Evolutionary conservation across 495 filamentous ascomycete genomes (phyloP), one percentile per base, ranked within the genome.

Genomic region (Podospora anserina): DNA sequence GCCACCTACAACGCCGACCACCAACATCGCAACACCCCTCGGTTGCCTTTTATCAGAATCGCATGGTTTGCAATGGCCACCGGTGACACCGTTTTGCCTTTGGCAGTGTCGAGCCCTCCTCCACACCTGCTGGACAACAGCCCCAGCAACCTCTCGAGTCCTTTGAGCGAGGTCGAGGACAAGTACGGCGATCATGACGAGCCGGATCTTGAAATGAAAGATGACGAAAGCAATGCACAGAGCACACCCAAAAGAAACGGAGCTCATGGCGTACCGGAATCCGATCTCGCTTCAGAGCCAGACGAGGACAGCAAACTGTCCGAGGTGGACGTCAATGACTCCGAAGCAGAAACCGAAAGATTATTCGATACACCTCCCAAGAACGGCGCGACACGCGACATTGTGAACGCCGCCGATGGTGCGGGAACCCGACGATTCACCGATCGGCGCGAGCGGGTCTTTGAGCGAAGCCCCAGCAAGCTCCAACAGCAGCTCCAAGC

Each of bases 311-410:
- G 70, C 73, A 82, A 84, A 62, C 75, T 82, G 66, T 84, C 82
- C 19, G 81, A 83, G 58, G 88, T 89, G 64, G 81, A 83, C 65
- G 89, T 90, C 67, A 90, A 90, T 71, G 94, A 98, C 80, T 96
- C 95, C n/a, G 95, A 99, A 79, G 95, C 96, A 30, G 95, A 97
- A 81, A 99, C 95, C 7, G 96, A 98, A 81, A 88, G 96, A 63
- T 85, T 98, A 72, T 94, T 96, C 71, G 88, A 91, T 75, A 94
- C 94, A n/a, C 96, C 95, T 23, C 88, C 91, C 66, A 92, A 94
- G 69, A 80, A 82, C 71, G 84, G 84, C 71, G 83, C 85, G 69
- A 83, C 83, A 72, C 86, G 90, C 77, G 89, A 92, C 61, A 82
- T 88, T 7, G 70, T 91, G 20, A 85, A 71, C 55, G 70, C 74